Evolutionary conservation across 2,329 filamentous ascomycete species (phyloP).

Genomic region (Xylaria sp.): DNA sequence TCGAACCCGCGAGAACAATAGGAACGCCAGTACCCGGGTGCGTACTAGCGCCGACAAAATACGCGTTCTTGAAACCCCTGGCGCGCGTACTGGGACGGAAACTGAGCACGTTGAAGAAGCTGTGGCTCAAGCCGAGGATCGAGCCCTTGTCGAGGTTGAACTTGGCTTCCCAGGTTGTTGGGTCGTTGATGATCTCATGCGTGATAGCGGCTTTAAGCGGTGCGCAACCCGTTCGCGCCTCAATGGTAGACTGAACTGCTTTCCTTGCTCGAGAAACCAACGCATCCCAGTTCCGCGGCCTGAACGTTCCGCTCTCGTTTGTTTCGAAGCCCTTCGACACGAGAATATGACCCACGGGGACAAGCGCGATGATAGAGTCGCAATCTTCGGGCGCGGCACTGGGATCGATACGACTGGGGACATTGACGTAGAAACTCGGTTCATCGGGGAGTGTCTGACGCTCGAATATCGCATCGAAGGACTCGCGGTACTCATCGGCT

Average conservation of each 20-base stretch:
- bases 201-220: conserved; percentile 44
- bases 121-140: conserved; percentile 66
- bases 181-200: conserved; percentile 62
- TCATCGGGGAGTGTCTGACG: conserved; percentile 60
- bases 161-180: conserved; percentile 55
- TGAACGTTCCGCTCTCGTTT: conserved; percentile 30
- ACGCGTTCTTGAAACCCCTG: conserved; percentile 45
- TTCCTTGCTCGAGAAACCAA: conserved; percentile 55
- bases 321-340: conserved; percentile 34
- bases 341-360: conserved; percentile 65
- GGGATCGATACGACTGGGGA: conserved; percentile 63
- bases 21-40: conserved; percentile 74
- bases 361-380: conserved; percentile 64
- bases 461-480: conserved; percentile 73
- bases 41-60: conserved; percentile 70
- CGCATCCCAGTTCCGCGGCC: conserved; percentile 53
- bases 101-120: conserved; percentile 66
- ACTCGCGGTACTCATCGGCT: conserved; percentile 64
- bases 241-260: conserved; percentile 57
- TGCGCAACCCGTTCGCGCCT: conserved; percentile 52
- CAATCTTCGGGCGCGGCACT: conserved; percentile 60
- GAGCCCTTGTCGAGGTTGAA: conserved; percentile 74
- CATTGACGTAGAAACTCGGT: conserved; percentile 73
- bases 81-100: conserved; percentile 59
- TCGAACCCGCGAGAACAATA: conserved; percentile 64